phyloP scores from a whole-genome alignment of 1,139 yeast species.

The Protomyces gravidus region DNA sequence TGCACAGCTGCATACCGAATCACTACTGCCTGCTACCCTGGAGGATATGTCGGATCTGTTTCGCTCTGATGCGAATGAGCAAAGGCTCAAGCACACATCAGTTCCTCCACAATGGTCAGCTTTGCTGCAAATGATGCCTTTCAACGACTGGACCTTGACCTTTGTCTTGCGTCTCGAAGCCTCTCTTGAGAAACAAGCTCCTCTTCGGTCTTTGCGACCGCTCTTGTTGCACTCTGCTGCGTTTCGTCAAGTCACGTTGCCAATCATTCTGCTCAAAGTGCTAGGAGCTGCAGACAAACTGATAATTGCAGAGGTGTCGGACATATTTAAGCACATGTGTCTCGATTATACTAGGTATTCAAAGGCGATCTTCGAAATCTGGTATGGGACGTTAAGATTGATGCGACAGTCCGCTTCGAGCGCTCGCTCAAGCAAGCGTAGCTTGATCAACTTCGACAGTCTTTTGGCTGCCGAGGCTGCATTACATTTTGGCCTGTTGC shows the following conservation, averaged over 20 bases:
- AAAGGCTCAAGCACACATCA: not conserved
- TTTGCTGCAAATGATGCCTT: not conserved
- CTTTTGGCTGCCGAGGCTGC: slow-evolving; percentile 32
- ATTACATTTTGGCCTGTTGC: slow-evolving; percentile 24
- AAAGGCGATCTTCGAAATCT: not conserved
- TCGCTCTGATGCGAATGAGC: not conserved
- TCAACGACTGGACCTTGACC: not conserved
- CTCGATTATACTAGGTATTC: slow-evolving; percentile 7
- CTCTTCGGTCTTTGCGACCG: not conserved
- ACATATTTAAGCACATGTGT: not conserved
- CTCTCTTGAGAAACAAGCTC: not conserved
- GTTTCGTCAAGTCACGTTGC: not conserved
- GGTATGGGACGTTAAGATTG: not conserved
- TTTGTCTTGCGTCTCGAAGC: not conserved
- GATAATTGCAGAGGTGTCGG: not conserved
- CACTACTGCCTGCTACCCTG: not conserved
- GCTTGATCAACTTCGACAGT: slow-evolving; percentile 19
- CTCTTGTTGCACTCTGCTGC: not conserved
- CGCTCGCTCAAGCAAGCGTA: not conserved
- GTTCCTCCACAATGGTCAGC: not conserved
- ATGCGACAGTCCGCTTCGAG: not conserved
- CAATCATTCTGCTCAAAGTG: not conserved
- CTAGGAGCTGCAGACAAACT: not conserved
- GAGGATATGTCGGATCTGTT: not conserved
- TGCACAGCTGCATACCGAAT: not conserved